Percentiles rank a stretch among this genome's conserved stretches.
phyloP scores from a whole-genome alignment of 2,329 filamentous ascomycete species.

The Talaromyces sp. region DNA sequence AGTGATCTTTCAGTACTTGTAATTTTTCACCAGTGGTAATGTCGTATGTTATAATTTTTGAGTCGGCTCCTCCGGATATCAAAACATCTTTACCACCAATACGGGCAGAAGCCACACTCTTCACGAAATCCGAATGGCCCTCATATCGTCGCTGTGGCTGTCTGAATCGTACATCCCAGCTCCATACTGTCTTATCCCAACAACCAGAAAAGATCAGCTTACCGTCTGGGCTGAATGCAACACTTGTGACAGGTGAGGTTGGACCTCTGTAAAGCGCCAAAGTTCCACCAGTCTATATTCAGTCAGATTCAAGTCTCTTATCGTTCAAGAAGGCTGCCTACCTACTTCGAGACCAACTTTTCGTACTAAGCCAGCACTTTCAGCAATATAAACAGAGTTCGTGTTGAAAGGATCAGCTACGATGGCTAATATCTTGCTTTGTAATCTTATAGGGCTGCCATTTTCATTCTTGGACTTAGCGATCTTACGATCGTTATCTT shows the following conservation, averaged over 20 bases:
- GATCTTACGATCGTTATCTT: conserved; percentile 59
- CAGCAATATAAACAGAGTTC: conserved; percentile 69
- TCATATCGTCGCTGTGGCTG: conserved; percentile 58
- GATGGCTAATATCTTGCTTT: conserved; percentile 80
- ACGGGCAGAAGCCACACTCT: conserved; percentile 64
- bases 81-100: conserved; percentile 61
- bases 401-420: conserved; percentile 62
- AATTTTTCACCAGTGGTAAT: conserved; percentile 63
- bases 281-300: conserved; percentile 43
- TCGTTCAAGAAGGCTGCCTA: conserved; percentile 27
- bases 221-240: conserved; percentile 60
- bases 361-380: conserved; percentile 78
- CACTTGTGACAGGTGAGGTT: conserved; percentile 71
- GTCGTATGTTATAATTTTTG: conserved; percentile 82
- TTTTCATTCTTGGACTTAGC: conserved; percentile 75
- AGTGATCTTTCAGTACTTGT: conserved; percentile 73
- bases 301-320: background rate
- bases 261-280: conserved; percentile 64
- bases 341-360: conserved; percentile 72
- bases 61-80: conserved; percentile 72
- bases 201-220: conserved; percentile 75
- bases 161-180: conserved; percentile 65
- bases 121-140: conserved; percentile 89
- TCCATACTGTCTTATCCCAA: conserved; percentile 93
- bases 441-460: conserved; percentile 74